phyloP scores from a whole-genome alignment of 805 yeast species.

The Candida broadrunensis region DNA sequence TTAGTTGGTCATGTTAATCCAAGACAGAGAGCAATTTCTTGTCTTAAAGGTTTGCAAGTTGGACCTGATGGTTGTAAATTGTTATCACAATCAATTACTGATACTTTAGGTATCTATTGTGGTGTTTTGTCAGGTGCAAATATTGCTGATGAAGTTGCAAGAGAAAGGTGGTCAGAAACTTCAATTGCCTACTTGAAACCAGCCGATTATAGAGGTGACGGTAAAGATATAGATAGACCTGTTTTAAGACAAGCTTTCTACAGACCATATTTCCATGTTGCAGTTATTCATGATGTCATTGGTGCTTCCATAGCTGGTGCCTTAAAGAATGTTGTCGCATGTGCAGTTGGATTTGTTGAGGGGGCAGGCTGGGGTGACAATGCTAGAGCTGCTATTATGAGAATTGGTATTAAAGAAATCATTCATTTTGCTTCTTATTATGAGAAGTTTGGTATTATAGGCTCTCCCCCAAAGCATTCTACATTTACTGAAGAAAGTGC shows the following conservation, averaged over 20 bases:
- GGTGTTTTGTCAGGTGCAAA: slow-evolving; percentile 98
- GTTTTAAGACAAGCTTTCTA: slow-evolving; percentile 85
- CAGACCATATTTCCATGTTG: slow-evolving; percentile 96
- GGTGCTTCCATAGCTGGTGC: slow-evolving; percentile 98
- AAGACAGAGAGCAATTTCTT: slow-evolving; percentile 82
- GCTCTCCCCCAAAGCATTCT: slow-evolving; percentile 62
- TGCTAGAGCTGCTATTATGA: slow-evolving; percentile 96
- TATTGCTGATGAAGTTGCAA: slow-evolving; percentile 95
- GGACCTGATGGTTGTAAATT: slow-evolving; percentile 80
- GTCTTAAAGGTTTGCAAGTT: slow-evolving; percentile 94
- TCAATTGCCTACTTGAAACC: slow-evolving; percentile 89
- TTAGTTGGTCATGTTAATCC: slow-evolving; percentile 73
- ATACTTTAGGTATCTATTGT: slow-evolving; percentile 81
- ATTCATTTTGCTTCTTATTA: slow-evolving; percentile 67
- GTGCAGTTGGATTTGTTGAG: slow-evolving; percentile 96
- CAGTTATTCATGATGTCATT: slow-evolving; percentile 87
- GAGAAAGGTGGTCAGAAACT: slow-evolving; percentile 95
- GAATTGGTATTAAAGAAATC: slow-evolving; percentile 90
- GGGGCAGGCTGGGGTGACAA: slow-evolving; percentile 99
- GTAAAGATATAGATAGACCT: slow-evolving; percentile 67
- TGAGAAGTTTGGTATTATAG: slow-evolving; percentile 55
- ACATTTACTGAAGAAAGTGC: slow-evolving; percentile 94
- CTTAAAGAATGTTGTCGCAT: slow-evolving; percentile 90
- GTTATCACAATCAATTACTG: slow-evolving; percentile 74
- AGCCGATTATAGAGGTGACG: slow-evolving; percentile 61